Conservation (phyloP, 2,329 filamentous ascomycete species). For the Ophiostoma tasmaniense region DNA sequence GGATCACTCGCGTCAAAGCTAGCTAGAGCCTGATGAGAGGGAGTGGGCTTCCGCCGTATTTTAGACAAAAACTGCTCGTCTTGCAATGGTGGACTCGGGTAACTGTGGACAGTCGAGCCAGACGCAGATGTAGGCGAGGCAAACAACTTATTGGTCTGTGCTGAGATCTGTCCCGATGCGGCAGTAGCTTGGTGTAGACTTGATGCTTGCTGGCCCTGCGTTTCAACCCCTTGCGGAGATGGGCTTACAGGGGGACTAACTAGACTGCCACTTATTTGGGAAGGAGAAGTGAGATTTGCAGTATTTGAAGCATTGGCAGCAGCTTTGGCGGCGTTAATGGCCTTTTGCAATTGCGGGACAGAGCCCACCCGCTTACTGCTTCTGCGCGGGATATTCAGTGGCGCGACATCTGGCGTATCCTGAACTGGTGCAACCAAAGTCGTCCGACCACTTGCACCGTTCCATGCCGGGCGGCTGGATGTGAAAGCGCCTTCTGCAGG, state of each 20-base stretch:
- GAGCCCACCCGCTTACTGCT: conserved; percentile 35
- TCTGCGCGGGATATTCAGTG: conserved; percentile 48
- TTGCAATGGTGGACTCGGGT: conserved; percentile 31
- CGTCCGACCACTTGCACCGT: conserved; percentile 61
- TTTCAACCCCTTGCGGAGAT: conserved; percentile 25
- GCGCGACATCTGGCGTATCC: conserved; percentile 48
- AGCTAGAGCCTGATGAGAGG: conserved; percentile 13
- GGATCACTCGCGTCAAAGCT: conserved; percentile 21
- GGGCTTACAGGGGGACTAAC: conserved; percentile 28
- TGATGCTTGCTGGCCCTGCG: conserved; percentile 26
- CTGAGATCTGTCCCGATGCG: conserved; percentile 18
- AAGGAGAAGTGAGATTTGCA: not conserved
- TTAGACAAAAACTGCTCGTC: conserved; percentile 10
- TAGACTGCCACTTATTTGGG: conserved; percentile 10
- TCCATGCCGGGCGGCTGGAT: conserved; percentile 53
- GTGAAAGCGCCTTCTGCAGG: conserved; percentile 30
- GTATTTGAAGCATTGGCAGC: not conserved
- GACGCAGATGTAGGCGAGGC: conserved; percentile 7
- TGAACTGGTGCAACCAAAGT: conserved; percentile 55
- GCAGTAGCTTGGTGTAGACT: conserved; percentile 27
- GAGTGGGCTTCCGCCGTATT: conserved; percentile 17
- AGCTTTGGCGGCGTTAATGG: not conserved
- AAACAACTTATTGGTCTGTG: conserved; percentile 17
- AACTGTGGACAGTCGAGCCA: conserved; percentile 22
- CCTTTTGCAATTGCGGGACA: conserved; percentile 19